Base-by-base conservation (phyloP, 2,329 filamentous ascomycete species). In the Fusarium devonianum region DNA sequence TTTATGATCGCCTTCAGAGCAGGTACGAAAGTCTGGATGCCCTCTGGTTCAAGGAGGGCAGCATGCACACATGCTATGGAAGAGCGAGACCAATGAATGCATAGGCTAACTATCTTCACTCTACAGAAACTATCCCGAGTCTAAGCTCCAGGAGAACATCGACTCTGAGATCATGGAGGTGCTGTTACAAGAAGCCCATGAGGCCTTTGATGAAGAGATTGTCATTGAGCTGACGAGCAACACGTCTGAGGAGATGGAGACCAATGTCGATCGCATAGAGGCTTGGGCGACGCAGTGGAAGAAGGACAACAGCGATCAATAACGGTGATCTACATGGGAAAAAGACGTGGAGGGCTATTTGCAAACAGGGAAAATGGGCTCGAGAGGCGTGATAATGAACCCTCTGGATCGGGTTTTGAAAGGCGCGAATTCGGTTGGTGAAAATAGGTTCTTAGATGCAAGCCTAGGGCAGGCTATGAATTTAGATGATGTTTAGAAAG, bases 151-250 rank as follows among this genome's bases (percentile, higher is more conserved):
- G 71, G 94, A 97, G 72, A 99, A 99, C 69, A 78, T 99, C 52
- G 94, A 99, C 72, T 89, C 90, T 21, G 94, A 99, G 76, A 97
- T 99, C 68, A 97, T 99, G 87, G 89, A 96, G 68, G 90, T 97
- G 18, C 76, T 99, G 46, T 78, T 96, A 14, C 88, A 96, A 62
- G 94, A 99, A 76, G 94, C 94, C 22, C 80, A 86, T 52, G 92
- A 96, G 57, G 84, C 88, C 9, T 99, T 93, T 67, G 89, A 90
- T 43, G 84, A 89, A 71, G 85, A 94, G 68, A 90, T 96, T 62
- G 88, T 99, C 26, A 89, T 97, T 18, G 92, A 96, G 73, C 75
- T 99, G 66, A 84, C 78, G 66, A 97, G 93, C 72, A 88, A 96
- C 69, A 82, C 82, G 43, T 80, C 85, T 3, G 88, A 92, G 40